Evolutionary conservation across 164 flowering plant species (phyloP).

Genomic region (Echeveria elegans): DNA sequence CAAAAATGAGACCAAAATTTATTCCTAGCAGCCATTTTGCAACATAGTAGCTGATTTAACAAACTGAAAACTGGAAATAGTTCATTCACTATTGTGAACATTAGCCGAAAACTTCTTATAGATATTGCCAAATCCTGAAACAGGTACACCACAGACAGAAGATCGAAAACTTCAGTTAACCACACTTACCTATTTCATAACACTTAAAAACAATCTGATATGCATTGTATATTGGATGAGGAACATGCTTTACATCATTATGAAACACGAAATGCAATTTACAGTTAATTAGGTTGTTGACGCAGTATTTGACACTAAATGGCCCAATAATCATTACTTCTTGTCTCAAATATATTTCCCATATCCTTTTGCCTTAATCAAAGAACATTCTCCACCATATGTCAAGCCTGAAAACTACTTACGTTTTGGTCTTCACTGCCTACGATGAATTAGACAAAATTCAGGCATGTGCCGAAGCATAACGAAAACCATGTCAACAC

Average conservation of each 20-base stretch:
- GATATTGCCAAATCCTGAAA: not conserved
- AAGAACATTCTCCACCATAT: no score
- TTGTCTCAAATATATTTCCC: not conserved
- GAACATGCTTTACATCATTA: not conserved
- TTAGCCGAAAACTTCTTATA: not conserved
- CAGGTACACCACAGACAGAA: no score
- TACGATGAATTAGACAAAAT: not conserved
- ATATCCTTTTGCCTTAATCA: no score
- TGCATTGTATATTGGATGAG: not conserved
- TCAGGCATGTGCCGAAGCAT: no score
- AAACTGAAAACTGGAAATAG: not conserved
- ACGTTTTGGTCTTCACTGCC: not conserved
- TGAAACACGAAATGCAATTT: not conserved
- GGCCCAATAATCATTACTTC: not conserved
- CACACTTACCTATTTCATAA: no score
- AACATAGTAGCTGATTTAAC: not conserved
- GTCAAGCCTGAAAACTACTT: no score
- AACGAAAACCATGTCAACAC: not conserved
- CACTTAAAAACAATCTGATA: not conserved
- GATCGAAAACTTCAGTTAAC: no score
- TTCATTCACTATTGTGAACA: not conserved
- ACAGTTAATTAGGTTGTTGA: not conserved
- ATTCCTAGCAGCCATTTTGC: not conserved
- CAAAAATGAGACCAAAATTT: not conserved
- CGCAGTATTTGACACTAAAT: not conserved